These are phyloP conservation scores for Chlorella ohadii DNA, from an alignment of 139 green algal species.

Conservation along the genomic window DNA sequence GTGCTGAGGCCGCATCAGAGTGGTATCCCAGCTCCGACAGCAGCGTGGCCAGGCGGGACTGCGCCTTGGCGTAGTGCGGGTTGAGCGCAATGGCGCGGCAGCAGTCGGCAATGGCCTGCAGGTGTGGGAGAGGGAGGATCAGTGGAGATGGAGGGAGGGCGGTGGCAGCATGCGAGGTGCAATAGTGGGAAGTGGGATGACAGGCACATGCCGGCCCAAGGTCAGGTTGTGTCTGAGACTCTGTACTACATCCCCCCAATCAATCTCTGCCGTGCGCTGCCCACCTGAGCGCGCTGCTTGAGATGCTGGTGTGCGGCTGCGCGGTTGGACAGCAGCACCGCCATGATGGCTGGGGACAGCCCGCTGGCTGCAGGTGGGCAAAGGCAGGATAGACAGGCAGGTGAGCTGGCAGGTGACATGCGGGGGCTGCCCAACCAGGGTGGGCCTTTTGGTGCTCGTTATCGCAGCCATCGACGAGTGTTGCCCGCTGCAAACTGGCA, in stretches of 20 bases:
- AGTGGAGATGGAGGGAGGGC: neutral
- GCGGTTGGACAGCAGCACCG: slow-evolving; percentile 84
- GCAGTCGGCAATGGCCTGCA: slow-evolving; percentile 83
- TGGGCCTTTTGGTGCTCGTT: too few species aligned
- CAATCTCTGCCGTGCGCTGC: neutral
- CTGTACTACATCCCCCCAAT: too few species aligned
- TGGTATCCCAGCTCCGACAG: slow-evolving; percentile 54
- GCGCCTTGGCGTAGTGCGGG: slow-evolving; percentile 64
- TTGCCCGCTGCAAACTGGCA: too few species aligned
- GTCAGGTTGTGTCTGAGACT: too few species aligned
- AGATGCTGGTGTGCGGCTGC: slow-evolving; percentile 73
- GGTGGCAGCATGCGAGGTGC: too few species aligned
- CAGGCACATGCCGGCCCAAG: too few species aligned
- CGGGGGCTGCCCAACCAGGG: too few species aligned
- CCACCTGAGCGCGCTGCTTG: slow-evolving; percentile 22
- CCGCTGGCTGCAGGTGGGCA: slow-evolving; percentile 26
- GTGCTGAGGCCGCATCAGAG: slow-evolving; percentile 19
- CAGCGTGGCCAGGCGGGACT: slow-evolving; percentile 48
- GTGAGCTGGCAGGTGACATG: too few species aligned
- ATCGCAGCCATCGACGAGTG: too few species aligned
- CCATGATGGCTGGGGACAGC: slow-evolving; percentile 57
- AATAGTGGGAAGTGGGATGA: neutral
- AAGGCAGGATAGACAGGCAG: neutral
- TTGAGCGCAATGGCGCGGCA: slow-evolving; percentile 71
- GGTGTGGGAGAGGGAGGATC: neutral